A percentile compares a stretch with the other conserved stretches of the same genome.
phyloP scores from a whole-genome alignment of 164 flowering plant genomes.

The grape (Vitis vinifera) region DNA sequence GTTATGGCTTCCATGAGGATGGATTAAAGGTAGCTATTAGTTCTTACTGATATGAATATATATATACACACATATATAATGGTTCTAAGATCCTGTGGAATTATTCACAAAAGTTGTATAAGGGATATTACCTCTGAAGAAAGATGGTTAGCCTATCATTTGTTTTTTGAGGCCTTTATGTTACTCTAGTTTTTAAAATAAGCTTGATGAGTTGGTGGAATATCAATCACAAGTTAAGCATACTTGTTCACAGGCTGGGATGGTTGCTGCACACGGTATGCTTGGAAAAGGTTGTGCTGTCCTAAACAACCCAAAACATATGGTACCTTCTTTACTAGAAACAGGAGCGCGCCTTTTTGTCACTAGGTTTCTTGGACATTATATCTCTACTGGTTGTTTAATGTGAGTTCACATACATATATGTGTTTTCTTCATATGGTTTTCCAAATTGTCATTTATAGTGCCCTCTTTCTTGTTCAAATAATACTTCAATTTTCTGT shows the following conservation, averaged over 20 bases:
- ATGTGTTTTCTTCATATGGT: too few species aligned
- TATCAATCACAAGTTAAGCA: conserved; percentile 2
- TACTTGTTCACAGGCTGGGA: conserved; percentile 62
- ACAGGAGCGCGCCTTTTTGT: conserved; percentile 77
- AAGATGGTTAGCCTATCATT: too few species aligned
- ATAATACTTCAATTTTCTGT: neutral
- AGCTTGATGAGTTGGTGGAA: neutral
- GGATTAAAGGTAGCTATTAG: conserved; percentile 67
- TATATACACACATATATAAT: too few species aligned
- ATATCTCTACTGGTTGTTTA: conserved; percentile 65
- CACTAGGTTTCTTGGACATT: conserved; percentile 57
- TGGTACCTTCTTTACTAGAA: conserved; percentile 76
- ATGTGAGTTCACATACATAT: conserved; percentile 48
- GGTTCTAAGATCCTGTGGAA: too few species aligned
- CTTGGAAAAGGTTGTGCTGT: conserved; percentile 45
- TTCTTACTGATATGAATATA: neutral
- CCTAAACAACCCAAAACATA: conserved; percentile 61
- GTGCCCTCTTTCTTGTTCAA: too few species aligned
- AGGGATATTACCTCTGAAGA: too few species aligned
- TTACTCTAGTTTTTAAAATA: too few species aligned
- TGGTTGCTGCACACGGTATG: conserved; percentile 63
- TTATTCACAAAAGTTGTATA: too few species aligned
- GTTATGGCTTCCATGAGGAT: conserved; percentile 95
- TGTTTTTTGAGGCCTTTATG: too few species aligned
- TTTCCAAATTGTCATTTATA: too few species aligned